Evolutionary conservation across 768 basidiomycete species (phyloP).

Genomic region (Amanita rubescens): DNA sequence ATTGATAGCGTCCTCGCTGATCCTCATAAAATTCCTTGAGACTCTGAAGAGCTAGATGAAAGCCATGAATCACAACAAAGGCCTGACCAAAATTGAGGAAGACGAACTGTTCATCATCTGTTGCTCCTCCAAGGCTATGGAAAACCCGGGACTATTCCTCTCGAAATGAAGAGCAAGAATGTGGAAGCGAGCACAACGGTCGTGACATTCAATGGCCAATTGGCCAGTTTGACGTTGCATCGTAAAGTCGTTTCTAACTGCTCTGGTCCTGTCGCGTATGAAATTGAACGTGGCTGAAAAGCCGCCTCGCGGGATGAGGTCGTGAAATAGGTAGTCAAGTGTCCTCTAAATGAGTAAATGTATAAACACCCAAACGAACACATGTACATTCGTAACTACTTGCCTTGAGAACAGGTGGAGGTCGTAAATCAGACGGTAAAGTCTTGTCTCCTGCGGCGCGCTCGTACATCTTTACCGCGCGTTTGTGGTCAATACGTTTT

Average conservation of each 20-base stretch:
- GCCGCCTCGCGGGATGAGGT: slow-evolving; percentile 62
- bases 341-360: slow-evolving; percentile 49
- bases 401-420: slow-evolving; percentile 77
- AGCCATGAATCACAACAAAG: not conserved
- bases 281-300: slow-evolving; percentile 71
- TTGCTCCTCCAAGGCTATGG: slow-evolving; percentile 71
- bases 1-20: slow-evolving; percentile 56
- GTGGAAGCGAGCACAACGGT: slow-evolving; percentile 91
- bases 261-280: slow-evolving; percentile 86
- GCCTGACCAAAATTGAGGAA: not conserved
- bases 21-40: slow-evolving; percentile 93
- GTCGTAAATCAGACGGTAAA: slow-evolving; percentile 86
- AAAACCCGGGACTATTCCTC: slow-evolving; percentile 51
- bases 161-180: slow-evolving; percentile 72
- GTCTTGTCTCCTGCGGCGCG: slow-evolving; percentile 91
- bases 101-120: slow-evolving; percentile 85
- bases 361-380: slow-evolving; percentile 4
- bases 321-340: slow-evolving; percentile 87
- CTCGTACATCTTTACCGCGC: slow-evolving; percentile 93
- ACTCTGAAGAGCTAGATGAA: slow-evolving; percentile 69
- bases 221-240: slow-evolving; percentile 80
- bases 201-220: slow-evolving; percentile 82
- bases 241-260: slow-evolving; percentile 90
- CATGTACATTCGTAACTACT: slow-evolving; percentile 10
- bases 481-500: slow-evolving; percentile 77